phyloP scores from a whole-genome alignment of 176 grass and related monocot genomes.

The Oryza rufipogon region DNA sequence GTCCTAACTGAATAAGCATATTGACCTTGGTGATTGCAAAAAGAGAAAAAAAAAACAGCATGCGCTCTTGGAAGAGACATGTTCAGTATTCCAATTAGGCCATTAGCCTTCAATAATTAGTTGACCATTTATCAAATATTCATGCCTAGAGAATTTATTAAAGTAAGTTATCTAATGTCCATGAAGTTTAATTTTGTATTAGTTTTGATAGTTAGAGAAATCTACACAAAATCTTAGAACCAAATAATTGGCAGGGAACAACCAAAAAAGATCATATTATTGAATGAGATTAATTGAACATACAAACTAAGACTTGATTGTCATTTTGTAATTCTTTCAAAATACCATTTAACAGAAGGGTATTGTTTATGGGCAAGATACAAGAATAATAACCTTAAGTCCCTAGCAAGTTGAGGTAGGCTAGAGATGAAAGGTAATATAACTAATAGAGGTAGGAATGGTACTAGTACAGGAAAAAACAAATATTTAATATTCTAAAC shows the following conservation, averaged over 20 bases:
- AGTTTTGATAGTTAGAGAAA: not conserved
- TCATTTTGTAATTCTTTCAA: conserved; percentile 20
- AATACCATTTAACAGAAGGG: conserved; percentile 30
- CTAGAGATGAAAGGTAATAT: not conserved
- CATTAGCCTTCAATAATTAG: not conserved
- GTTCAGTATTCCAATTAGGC: not conserved
- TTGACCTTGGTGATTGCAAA: not conserved
- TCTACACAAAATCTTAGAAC: not conserved
- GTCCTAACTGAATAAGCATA: not conserved
- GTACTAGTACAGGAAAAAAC: not conserved
- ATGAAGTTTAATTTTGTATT: not conserved
- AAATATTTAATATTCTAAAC: conserved; percentile 44
- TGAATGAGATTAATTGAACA: conserved; percentile 34
- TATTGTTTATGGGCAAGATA: conserved; percentile 33
- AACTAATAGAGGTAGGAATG: not conserved
- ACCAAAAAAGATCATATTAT: not conserved
- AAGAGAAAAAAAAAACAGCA: not conserved
- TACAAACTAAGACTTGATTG: not conserved
- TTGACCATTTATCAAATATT: not conserved
- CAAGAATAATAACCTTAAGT: not conserved
- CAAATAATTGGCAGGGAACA: conserved; percentile 17
- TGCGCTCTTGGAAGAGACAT: not conserved
- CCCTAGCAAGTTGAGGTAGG: not conserved
- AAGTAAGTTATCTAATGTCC: not conserved
- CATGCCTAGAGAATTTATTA: not conserved